Conservation (phyloP, 2,329 filamentous ascomycete species). For the Amauroascus verrucosus region DNA sequence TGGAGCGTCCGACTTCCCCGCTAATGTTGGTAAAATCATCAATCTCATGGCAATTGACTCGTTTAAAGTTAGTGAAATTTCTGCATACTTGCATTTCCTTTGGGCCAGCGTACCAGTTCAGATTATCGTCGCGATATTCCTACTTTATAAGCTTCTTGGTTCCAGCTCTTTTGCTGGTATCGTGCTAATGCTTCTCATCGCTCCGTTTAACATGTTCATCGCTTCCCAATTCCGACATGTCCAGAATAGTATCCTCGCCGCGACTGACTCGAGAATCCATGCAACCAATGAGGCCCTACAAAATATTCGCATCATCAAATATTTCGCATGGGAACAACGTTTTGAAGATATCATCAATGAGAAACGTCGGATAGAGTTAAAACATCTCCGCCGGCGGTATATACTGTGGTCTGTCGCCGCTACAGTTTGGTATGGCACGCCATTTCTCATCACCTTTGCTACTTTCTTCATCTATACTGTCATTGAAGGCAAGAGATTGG, state of each 20-base stretch:
- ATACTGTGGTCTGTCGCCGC: slow-evolving; percentile 86
- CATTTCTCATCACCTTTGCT: slow-evolving; percentile 89
- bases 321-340: slow-evolving; percentile 94
- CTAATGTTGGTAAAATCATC: slow-evolving; percentile 95
- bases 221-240: slow-evolving; percentile 74
- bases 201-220: slow-evolving; percentile 84
- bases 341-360: slow-evolving; percentile 81
- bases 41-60: slow-evolving; percentile 99
- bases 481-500: slow-evolving; percentile 76
- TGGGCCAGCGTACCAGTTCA: slow-evolving; percentile 85
- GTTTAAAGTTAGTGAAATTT: slow-evolving; percentile 94
- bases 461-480: slow-evolving; percentile 91
- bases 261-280: slow-evolving; percentile 91
- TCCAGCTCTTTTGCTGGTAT: slow-evolving; percentile 90
- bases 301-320: slow-evolving; percentile 98
- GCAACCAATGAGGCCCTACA: slow-evolving; percentile 94
- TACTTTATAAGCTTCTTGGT: slow-evolving; percentile 85
- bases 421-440: slow-evolving; percentile 92
- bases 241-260: slow-evolving; percentile 83
- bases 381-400: slow-evolving; percentile 68
- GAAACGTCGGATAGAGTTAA: slow-evolving; percentile 70
- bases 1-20: slow-evolving; percentile 54
- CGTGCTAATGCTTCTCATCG: slow-evolving; percentile 73
- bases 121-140: slow-evolving; percentile 63
- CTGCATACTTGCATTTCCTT: slow-evolving; percentile 91